Percentiles rank a stretch among this genome's conserved stretches.
These are phyloP conservation scores for Hymenoscyphus infarciens DNA, from an alignment of 2,329 filamentous ascomycete species.

Conservation along the genomic window DNA sequence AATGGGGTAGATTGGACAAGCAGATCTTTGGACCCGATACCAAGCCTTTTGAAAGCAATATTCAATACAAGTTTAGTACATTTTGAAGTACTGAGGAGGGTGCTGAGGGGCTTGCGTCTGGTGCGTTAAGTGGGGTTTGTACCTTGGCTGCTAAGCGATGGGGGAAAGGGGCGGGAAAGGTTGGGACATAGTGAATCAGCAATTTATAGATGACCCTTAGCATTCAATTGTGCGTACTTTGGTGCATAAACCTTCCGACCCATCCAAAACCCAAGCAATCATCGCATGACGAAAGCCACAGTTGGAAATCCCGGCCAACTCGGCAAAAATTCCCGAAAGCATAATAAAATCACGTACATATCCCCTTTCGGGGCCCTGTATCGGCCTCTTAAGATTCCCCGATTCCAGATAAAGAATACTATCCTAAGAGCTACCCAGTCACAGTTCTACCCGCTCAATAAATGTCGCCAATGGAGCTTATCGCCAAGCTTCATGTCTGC, in stretches of 20 bases:
- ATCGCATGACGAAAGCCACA: background rate
- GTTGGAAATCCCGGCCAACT: background rate
- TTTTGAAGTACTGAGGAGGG: slow-evolving; percentile 4
- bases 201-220: background rate
- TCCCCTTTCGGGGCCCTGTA: background rate
- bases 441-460: background rate
- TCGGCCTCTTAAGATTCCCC: background rate
- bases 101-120: background rate
- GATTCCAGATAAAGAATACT: background rate
- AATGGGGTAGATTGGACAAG: slow-evolving; percentile 67
- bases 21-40: slow-evolving; percentile 51
- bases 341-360: background rate
- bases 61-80: slow-evolving; percentile 21
- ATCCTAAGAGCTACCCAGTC: background rate
- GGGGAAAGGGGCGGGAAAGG: background rate
- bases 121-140: background rate
- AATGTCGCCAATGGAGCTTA: background rate
- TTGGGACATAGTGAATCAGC: background rate
- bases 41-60: slow-evolving; percentile 17
- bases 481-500: background rate
- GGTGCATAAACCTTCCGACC: too few relatives aligned
- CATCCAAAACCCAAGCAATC: background rate
- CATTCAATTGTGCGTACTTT: too few relatives aligned
- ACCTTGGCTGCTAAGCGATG: background rate
- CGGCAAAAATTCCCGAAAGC: background rate